Percentiles rank a stretch among this genome's conserved stretches.
phyloP scores from a whole-genome alignment of 345 rosid genomes.

The Brassica nigra region DNA sequence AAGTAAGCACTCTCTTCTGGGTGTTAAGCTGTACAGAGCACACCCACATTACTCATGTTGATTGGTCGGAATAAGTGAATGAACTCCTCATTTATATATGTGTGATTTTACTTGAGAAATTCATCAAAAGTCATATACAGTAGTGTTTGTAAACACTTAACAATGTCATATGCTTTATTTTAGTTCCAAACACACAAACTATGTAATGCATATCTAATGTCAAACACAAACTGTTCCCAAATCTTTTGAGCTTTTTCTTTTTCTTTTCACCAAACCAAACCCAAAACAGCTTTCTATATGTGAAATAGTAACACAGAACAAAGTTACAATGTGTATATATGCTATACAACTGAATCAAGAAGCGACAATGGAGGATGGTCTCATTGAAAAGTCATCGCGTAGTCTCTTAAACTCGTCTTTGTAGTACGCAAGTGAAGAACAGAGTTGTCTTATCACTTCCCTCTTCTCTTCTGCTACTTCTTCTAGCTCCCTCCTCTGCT shows the following conservation, averaged over 20 bases:
- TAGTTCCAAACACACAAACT: constrained; percentile 16
- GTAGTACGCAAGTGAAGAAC: constrained; percentile 69
- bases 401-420: constrained; percentile 54
- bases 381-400: constrained; percentile 43
- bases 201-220: constrained; percentile 23
- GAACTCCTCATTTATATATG: constrained; percentile 24
- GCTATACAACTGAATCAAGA: constrained; percentile 33
- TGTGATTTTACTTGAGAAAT: constrained; percentile 30
- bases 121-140: constrained; percentile 30
- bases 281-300: constrained; percentile 34
- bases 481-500: constrained; percentile 46
- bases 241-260: constrained; percentile 1
- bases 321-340: constrained; percentile 32
- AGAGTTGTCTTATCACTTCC: constrained; percentile 76
- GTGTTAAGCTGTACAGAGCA: constrained; percentile 40
- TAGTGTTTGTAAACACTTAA: constrained; percentile 31
- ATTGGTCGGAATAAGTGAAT: constrained; percentile 29
- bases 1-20: constrained; percentile 36
- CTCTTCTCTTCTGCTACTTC: constrained; percentile 75
- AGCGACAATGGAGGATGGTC: constrained; percentile 32
- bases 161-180: background rate
- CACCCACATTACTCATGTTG: constrained; percentile 32
- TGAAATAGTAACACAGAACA: constrained; percentile 26
- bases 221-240: constrained; percentile 32
- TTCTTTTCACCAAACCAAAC: constrained; percentile 6